phyloP scores from a whole-genome alignment of 257 asterid genomes.

The Rubia yunnanensis region DNA sequence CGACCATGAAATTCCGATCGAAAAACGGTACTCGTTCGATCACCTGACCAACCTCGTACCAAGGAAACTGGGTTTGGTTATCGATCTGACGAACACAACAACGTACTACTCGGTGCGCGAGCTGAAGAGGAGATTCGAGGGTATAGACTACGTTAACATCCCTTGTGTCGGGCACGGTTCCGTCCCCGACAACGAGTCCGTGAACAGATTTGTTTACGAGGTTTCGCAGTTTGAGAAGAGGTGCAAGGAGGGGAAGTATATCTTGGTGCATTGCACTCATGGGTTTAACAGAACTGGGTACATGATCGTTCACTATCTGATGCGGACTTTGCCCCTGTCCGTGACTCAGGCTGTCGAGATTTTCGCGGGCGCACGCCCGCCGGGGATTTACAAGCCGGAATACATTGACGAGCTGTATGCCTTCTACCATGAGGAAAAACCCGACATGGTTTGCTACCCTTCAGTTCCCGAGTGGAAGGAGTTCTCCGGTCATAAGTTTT shows the following conservation, averaged over 20 bases:
- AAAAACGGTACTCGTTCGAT: no score
- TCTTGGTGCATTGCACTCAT: conserved; percentile 94
- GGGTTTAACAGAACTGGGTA: conserved; percentile 98
- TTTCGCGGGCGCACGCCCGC: conserved; percentile 88
- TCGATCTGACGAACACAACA: no score
- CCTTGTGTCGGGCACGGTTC: conserved; percentile 98
- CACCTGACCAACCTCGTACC: no score
- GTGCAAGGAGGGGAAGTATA: conserved; percentile 51
- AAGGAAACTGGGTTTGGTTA: no score
- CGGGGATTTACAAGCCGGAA: conserved; percentile 91
- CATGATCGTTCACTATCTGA: conserved; percentile 88
- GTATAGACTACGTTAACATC: no score
- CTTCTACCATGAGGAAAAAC: conserved; percentile 86
- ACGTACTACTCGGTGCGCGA: no score
- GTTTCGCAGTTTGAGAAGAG: conserved; percentile 78
- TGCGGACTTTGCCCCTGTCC: conserved; percentile 65
- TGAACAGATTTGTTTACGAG: conserved; percentile 79
- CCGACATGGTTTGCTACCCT: conserved; percentile 71
- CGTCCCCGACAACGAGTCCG: conserved; percentile 83
- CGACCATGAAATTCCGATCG: no score
- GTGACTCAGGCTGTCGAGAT: conserved; percentile 83
- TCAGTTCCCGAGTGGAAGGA: conserved; percentile 89
- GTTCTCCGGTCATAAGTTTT: conserved; percentile 80
- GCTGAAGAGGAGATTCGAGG: no score
- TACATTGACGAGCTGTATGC: conserved; percentile 72